A percentile compares a stretch with the other conserved stretches of the same genome.
Conservation (phyloP, 1,284 basidiomycete genomes). For the Chalciporus piperatoides region DNA sequence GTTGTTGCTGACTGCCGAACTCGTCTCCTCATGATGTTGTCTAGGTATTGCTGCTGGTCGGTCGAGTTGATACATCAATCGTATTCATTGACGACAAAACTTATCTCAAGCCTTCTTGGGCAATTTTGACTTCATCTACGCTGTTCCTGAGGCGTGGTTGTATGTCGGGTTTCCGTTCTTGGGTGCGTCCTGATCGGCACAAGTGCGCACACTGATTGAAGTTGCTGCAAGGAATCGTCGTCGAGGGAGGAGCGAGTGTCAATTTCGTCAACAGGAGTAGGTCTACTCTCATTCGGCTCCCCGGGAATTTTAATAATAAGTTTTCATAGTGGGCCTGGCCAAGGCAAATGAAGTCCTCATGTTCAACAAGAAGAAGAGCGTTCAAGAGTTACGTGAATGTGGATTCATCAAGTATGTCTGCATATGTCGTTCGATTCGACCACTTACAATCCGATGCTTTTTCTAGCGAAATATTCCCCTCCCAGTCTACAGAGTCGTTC, state of each 20-base stretch:
- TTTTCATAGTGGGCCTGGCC: constrained; percentile 54
- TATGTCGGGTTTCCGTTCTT: constrained; percentile 65
- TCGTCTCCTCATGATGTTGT: constrained; percentile 5
- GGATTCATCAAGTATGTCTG: constrained; percentile 63
- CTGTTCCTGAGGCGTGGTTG: constrained; percentile 59
- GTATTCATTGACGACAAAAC: neutral
- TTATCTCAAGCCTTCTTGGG: constrained; percentile 54
- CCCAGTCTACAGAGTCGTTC: constrained; percentile 49
- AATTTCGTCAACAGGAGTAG: constrained; percentile 63
- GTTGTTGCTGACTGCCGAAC: neutral
- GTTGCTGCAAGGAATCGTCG: constrained; percentile 46
- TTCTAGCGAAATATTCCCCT: constrained; percentile 56
- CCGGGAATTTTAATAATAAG: neutral
- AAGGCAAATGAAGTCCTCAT: constrained; percentile 67
- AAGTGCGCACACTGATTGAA: neutral
- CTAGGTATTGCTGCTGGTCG: constrained; percentile 65
- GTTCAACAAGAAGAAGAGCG: constrained; percentile 62
- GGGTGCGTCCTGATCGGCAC: constrained; percentile 38
- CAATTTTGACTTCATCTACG: constrained; percentile 71
- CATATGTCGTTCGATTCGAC: neutral
- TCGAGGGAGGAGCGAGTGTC: constrained; percentile 66
- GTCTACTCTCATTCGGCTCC: neutral
- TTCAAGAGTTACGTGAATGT: constrained; percentile 54
- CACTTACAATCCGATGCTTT: constrained; percentile 7
- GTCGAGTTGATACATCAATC: constrained; percentile 1